Conservation (phyloP, 148 eudicot species). For the Beta vulgaris region DNA sequence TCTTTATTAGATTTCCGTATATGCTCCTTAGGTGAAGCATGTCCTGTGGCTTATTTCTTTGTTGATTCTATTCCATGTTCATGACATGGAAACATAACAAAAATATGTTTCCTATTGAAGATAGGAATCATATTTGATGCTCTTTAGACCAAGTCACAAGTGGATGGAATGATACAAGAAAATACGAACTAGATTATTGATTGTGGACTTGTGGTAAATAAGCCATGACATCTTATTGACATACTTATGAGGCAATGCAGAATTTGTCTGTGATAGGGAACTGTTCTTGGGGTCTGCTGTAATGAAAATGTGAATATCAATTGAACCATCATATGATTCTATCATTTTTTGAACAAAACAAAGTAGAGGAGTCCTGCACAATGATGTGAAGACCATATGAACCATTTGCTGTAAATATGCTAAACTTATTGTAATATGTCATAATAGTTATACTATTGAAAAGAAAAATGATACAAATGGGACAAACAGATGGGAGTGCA, state of each 20-base stretch:
- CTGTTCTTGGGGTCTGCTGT: neutral
- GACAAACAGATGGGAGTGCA: too few relatives aligned
- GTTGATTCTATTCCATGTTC: neutral
- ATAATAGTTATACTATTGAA: neutral
- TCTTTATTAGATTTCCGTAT: too few relatives aligned
- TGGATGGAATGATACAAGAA: neutral
- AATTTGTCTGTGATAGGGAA: neutral
- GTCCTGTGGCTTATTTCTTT: too few relatives aligned
- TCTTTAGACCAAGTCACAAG: neutral
- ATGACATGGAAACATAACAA: neutral
- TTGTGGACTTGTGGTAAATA: neutral
- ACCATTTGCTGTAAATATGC: neutral
- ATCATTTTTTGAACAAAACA: neutral
- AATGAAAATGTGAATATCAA: neutral
- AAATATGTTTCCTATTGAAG: neutral
- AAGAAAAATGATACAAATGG: too few relatives aligned
- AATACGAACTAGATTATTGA: neutral
- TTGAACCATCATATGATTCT: neutral
- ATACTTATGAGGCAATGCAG: neutral
- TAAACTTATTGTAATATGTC: neutral
- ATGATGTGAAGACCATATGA: too few relatives aligned
- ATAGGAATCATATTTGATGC: neutral
- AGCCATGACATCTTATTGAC: neutral
- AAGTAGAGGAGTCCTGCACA: neutral
- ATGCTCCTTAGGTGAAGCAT: too few relatives aligned